A percentile compares a stretch with the other conserved stretches of the same genome.
phyloP scores from a whole-genome alignment of 305 asterid genomes.

The Rubia peregrina region DNA sequence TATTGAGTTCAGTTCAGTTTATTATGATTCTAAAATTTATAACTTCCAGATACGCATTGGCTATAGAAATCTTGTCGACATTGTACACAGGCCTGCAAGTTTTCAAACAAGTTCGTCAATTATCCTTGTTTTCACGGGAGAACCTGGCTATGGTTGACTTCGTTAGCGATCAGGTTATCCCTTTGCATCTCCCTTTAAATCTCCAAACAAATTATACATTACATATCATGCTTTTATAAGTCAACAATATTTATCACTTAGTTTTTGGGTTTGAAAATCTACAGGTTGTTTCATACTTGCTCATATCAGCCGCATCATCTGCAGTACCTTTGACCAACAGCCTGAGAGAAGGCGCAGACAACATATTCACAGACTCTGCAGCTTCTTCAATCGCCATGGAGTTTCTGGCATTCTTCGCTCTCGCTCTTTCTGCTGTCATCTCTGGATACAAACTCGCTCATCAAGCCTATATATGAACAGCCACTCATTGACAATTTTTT shows the following conservation, averaged over 20 bases:
- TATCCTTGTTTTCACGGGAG: constrained; percentile 28
- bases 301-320: constrained; percentile 75
- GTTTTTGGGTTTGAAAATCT: not conserved
- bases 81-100: constrained; percentile 53
- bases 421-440: constrained; percentile 57
- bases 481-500: not conserved
- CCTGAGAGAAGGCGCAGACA: constrained; percentile 63
- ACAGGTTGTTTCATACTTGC: constrained; percentile 53
- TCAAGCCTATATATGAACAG: constrained; percentile 49
- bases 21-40: too few species aligned
- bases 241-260: not conserved
- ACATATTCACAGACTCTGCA: constrained; percentile 76
- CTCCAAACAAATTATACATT: not conserved
- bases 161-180: constrained; percentile 65
- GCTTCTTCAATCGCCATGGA: constrained; percentile 73
- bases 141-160: constrained; percentile 40
- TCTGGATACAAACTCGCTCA: constrained; percentile 73
- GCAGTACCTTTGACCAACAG: constrained; percentile 70
- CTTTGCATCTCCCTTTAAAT: not conserved
- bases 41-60: constrained; percentile 47
- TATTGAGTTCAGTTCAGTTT: too few species aligned
- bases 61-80: constrained; percentile 54
- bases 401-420: constrained; percentile 64
- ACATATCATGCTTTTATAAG: not conserved
- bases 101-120: constrained; percentile 37